Percentiles rank a stretch among this genome's conserved stretches.
phyloP scores from a whole-genome alignment of 306 rosid genomes.

The Ziziphus jujuba region DNA sequence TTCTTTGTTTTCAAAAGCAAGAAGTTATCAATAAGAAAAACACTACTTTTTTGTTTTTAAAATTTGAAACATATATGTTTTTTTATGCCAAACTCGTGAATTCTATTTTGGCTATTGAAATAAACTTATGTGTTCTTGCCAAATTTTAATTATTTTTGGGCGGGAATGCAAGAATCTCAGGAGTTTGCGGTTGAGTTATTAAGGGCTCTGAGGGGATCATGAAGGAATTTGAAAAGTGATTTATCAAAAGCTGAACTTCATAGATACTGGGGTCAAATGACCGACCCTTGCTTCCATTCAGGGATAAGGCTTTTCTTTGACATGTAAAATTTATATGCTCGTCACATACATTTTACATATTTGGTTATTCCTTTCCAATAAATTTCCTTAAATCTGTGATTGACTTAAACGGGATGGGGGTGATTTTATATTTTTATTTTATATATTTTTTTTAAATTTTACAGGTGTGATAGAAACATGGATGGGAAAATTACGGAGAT shows the following conservation, averaged over 20 bases:
- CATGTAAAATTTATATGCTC: slow-evolving; percentile 47
- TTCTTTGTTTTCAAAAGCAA: no score
- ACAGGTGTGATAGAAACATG: slow-evolving; percentile 75
- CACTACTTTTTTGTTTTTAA: no score
- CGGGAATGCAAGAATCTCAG: slow-evolving; percentile 69
- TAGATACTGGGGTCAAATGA: slow-evolving; percentile 55
- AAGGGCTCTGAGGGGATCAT: slow-evolving; percentile 53
- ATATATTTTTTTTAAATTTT: no score
- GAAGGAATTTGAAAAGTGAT: slow-evolving; percentile 47
- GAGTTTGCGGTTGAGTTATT: slow-evolving; percentile 69
- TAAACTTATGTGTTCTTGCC: slow-evolving; percentile 6
- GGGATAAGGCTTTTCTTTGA: slow-evolving; percentile 69
- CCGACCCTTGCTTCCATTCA: slow-evolving; percentile 47
- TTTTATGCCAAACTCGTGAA: no score
- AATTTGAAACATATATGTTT: no score
- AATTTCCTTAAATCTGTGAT: neutral
- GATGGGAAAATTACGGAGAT: slow-evolving; percentile 64
- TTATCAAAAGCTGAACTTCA: slow-evolving; percentile 62
- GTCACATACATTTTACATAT: no score
- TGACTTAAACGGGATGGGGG: neutral
- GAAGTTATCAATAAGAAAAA: no score
- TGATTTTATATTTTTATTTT: no score
- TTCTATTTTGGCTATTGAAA: slow-evolving; percentile 1
- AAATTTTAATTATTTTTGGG: neutral
- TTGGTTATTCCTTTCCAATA: neutral